Percentiles rank a stretch among this genome's conserved stretches.
phyloP scores from a whole-genome alignment of 495 filamentous ascomycete genomes.

The Rusavskia elegans region DNA sequence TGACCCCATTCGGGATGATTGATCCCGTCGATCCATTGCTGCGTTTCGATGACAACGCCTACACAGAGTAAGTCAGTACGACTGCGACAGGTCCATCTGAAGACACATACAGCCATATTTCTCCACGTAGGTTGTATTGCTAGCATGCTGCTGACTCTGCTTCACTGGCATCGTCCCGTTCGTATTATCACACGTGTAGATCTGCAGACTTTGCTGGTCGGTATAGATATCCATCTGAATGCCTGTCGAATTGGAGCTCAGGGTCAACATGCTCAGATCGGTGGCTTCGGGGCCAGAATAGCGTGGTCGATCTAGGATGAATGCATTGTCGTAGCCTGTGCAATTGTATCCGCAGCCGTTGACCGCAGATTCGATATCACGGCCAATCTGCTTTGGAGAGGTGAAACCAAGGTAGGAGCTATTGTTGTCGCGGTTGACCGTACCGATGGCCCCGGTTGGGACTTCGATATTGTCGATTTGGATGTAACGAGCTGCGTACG shows the following conservation, averaged over 20 bases:
- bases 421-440: conserved; percentile 22
- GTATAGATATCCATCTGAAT: conserved; percentile 58
- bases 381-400: conserved; percentile 57
- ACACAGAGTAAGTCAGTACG: too few species aligned
- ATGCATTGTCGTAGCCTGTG: conserved; percentile 65
- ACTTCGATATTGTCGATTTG: conserved; percentile 63
- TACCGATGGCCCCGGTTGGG: conserved; percentile 57
- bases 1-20: conserved; percentile 68
- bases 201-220: conserved; percentile 64
- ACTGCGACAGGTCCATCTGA: too few species aligned
- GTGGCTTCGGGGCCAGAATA: conserved; percentile 41
- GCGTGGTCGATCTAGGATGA: conserved; percentile 47
- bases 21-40: conserved; percentile 69
- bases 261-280: conserved; percentile 44
- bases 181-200: conserved; percentile 61
- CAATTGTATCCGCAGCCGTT: conserved; percentile 57
- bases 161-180: conserved; percentile 45
- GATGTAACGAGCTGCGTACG: conserved; percentile 52
- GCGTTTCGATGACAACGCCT: conserved; percentile 26
- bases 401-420: conserved; percentile 66
- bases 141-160: conserved; percentile 33
- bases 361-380: conserved; percentile 42
- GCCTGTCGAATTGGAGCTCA: conserved; percentile 42
- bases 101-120: conserved; percentile 39
- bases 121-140: conserved; percentile 24